These are phyloP conservation scores for Auricularia sp. DNA, from an alignment of 768 basidiomycete species.

Conservation along the genomic window DNA sequence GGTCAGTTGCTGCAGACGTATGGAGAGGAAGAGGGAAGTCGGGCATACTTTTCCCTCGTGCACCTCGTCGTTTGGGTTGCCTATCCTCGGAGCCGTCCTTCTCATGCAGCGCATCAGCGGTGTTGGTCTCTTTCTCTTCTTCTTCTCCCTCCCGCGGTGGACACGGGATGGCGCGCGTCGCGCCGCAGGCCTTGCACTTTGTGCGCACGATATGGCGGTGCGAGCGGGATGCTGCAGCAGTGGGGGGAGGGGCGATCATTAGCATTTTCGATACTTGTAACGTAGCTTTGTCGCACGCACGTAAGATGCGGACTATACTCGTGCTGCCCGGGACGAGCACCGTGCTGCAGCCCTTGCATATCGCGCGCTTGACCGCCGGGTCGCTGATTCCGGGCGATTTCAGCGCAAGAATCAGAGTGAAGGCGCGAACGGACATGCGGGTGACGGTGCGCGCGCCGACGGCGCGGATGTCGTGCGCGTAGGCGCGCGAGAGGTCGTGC, in stretches of 20 bases:
- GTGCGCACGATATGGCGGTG: slow-evolving; percentile 51
- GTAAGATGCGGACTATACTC: slow-evolving; percentile 51
- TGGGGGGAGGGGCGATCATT: too few relatives aligned
- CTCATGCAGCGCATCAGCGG: slow-evolving; percentile 7
- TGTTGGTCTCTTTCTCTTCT: background rate
- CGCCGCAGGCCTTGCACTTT: slow-evolving; percentile 49
- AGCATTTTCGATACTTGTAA: too few relatives aligned
- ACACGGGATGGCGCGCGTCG: slow-evolving; percentile 50
- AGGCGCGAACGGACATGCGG: slow-evolving; percentile 46
- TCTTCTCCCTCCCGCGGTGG: background rate
- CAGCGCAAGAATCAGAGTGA: background rate
- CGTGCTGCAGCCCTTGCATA: slow-evolving; percentile 60
- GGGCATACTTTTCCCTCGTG: slow-evolving; percentile 6
- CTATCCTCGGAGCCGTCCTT: background rate
- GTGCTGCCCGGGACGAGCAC: slow-evolving; percentile 62
- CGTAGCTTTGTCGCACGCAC: slow-evolving; percentile 25
- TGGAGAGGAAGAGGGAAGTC: slow-evolving; percentile 5
- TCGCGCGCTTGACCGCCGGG: slow-evolving; percentile 69
- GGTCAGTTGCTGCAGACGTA: slow-evolving; percentile 6
- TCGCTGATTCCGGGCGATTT: slow-evolving; percentile 38
- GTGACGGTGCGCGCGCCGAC: slow-evolving; percentile 71
- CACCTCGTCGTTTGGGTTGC: background rate
- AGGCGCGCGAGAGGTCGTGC: slow-evolving; percentile 51
- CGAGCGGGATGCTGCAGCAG: slow-evolving; percentile 26
- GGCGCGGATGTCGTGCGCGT: slow-evolving; percentile 53